Percentiles rank a stretch among this genome's conserved stretches.
These are phyloP conservation scores for Dactylellina parvicollis DNA, from an alignment of 2,329 filamentous ascomycete genomes.

Conservation along the genomic window DNA sequence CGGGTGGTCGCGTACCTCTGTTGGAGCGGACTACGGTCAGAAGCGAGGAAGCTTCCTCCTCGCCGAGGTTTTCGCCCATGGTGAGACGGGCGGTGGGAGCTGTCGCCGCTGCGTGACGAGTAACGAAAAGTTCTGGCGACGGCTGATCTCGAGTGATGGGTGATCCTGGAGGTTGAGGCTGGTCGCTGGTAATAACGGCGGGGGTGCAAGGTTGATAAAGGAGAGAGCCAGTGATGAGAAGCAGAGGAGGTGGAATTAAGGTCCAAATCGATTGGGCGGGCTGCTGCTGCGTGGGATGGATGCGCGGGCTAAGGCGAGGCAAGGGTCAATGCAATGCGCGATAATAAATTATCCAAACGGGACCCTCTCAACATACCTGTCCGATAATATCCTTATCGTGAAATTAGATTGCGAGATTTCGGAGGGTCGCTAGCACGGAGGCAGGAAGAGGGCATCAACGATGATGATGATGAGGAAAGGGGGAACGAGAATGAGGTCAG, in stretches of 20 bases:
- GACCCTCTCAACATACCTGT: constrained; percentile 3
- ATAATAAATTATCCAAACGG: constrained; percentile 51
- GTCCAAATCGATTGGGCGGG: constrained; percentile 24
- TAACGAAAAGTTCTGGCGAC: constrained; percentile 23
- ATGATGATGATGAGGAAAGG: constrained; percentile 1
- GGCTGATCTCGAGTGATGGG: constrained; percentile 11
- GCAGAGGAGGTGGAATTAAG: constrained; percentile 46
- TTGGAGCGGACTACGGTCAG: constrained; percentile 50
- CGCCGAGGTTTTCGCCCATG: constrained; percentile 51
- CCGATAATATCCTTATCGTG: no score
- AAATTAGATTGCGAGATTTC: neutral
- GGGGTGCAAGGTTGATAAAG: neutral
- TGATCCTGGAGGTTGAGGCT: neutral
- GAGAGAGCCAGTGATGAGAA: constrained; percentile 28
- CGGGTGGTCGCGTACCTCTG: constrained; percentile 52
- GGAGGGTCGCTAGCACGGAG: neutral
- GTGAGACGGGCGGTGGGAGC: constrained; percentile 19
- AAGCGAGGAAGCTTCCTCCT: constrained; percentile 52
- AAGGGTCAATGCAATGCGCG: constrained; percentile 52
- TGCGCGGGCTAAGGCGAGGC: constrained; percentile 45
- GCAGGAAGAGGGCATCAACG: neutral
- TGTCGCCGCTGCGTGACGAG: constrained; percentile 29
- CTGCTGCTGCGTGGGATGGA: constrained; percentile 19
- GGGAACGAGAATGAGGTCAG: neutral
- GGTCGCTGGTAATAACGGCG: neutral